Percentiles rank a stretch among this genome's conserved stretches.
phyloP scores from a whole-genome alignment of 148 eudicot species.

The Camellia granthamiana region DNA sequence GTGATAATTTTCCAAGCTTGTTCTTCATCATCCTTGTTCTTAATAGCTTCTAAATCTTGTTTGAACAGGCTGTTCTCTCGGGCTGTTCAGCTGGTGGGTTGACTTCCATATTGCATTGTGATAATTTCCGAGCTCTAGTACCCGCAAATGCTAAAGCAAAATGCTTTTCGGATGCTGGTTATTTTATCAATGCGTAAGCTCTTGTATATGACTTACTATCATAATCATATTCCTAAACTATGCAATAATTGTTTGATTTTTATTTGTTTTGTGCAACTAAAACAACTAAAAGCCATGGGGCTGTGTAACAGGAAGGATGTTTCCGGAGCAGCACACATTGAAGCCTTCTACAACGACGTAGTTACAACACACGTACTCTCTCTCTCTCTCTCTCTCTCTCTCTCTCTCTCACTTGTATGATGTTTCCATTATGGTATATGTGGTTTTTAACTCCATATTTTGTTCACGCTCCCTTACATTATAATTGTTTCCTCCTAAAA shows the following conservation, averaged over 20 bases:
- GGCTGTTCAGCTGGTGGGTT: slow-evolving; percentile 99
- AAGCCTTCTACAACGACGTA: slow-evolving; percentile 54
- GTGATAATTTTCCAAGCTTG: no score
- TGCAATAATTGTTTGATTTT: neutral
- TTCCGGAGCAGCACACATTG: slow-evolving; percentile 55
- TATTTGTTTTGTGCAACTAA: neutral
- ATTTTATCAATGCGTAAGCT: slow-evolving; percentile 74
- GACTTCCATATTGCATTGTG: slow-evolving; percentile 87
- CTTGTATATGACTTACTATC: neutral
- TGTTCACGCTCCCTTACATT: neutral
- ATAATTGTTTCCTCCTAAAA: neutral
- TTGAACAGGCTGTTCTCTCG: slow-evolving; percentile 59
- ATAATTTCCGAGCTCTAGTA: slow-evolving; percentile 72
- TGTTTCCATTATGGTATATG: neutral
- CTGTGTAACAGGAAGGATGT: slow-evolving; percentile 54
- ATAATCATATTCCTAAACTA: neutral
- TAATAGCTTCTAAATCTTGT: slow-evolving; percentile 16
- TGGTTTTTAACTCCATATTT: neutral
- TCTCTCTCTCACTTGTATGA: neutral
- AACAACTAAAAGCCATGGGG: neutral
- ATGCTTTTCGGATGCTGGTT: slow-evolving; percentile 94
- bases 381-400: slow-evolving; percentile 16
- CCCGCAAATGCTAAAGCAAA: slow-evolving; percentile 62
- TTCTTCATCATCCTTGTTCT: neutral
- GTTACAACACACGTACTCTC: slow-evolving; percentile 64